phyloP scores from a whole-genome alignment of 495 filamentous ascomycete species.

The Hypomontagnella submonticulosa region DNA sequence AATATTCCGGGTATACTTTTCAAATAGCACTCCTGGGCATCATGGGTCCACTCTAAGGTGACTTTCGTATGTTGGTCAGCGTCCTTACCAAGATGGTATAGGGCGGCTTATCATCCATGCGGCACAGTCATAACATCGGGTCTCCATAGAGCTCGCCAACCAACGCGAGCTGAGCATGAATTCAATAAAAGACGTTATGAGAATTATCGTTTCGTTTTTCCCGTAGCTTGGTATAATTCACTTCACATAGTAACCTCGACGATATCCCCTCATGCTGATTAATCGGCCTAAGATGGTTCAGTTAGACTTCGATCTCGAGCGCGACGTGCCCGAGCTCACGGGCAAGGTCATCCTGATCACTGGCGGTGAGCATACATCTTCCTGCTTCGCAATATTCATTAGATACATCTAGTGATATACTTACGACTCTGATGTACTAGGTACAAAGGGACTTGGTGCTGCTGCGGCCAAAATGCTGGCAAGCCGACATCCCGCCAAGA shows the following conservation, averaged over 20 bases:
- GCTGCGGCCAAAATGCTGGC: slow-evolving; percentile 59
- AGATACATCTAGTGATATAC: background rate
- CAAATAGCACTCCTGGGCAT: background rate
- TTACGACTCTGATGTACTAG: slow-evolving; percentile 9
- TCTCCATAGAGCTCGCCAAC: background rate
- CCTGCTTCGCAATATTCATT: no score
- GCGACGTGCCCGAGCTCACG: slow-evolving; percentile 42
- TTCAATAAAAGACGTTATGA: slow-evolving; percentile 7
- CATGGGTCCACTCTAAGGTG: slow-evolving; percentile 4
- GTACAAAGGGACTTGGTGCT: slow-evolving; percentile 57
- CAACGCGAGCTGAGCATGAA: slow-evolving; percentile 1
- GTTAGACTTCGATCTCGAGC: slow-evolving; percentile 34
- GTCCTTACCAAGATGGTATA: slow-evolving; percentile 7
- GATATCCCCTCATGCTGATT: slow-evolving; percentile 1
- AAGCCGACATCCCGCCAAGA: slow-evolving; percentile 55
- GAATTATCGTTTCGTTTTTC: slow-evolving; percentile 11
- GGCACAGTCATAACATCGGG: slow-evolving; percentile 4
- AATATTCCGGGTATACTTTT: background rate
- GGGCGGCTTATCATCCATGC: slow-evolving; percentile 8
- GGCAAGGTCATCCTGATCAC: slow-evolving; percentile 64
- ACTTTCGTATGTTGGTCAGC: slow-evolving; percentile 5
- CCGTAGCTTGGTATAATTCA: slow-evolving; percentile 1
- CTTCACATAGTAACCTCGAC: background rate
- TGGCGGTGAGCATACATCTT: slow-evolving; percentile 45
- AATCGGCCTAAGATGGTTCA: slow-evolving; percentile 26